A percentile compares a stretch with the other conserved stretches of the same genome.
These are phyloP conservation scores for Sungouiella thailandica DNA, from an alignment of 805 yeast genomes.

Conservation along the genomic window DNA sequence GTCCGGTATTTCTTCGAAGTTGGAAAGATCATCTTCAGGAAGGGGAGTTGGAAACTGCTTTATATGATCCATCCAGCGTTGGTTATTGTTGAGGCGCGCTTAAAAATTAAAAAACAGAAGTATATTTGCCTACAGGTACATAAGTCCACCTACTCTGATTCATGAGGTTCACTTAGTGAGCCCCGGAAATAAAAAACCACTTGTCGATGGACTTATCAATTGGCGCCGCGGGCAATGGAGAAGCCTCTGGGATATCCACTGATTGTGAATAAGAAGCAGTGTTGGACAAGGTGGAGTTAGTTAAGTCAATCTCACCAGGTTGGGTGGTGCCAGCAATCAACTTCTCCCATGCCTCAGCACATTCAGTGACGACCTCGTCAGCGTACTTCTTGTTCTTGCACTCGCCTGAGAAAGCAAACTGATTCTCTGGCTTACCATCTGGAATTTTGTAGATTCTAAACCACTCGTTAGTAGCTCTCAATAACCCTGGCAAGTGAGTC, in stretches of 20 bases:
- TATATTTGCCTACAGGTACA: not conserved
- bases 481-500: constrained; percentile 61
- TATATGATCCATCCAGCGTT: not conserved
- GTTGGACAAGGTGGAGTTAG: constrained; percentile 41
- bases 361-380: constrained; percentile 17
- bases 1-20: not conserved
- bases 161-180: constrained; percentile 30
- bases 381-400: constrained; percentile 49
- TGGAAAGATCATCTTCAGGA: not conserved
- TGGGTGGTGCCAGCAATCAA: constrained; percentile 41
- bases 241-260: constrained; percentile 62
- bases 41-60: not conserved
- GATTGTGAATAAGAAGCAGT: constrained; percentile 47
- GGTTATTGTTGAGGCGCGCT: too few relatives aligned
- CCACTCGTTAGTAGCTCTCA: constrained; percentile 70
- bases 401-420: constrained; percentile 70
- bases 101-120: too few relatives aligned
- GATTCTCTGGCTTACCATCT: constrained; percentile 71
- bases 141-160: not conserved
- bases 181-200: constrained; percentile 97
- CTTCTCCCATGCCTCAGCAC: constrained; percentile 65
- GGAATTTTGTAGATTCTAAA: constrained; percentile 81
- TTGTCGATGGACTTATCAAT: constrained; percentile 95
- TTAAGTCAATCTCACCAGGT: constrained; percentile 41
- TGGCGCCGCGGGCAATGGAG: constrained; percentile 79